Percentiles rank a stretch among this genome's conserved stretches.
These are phyloP conservation scores for Zasmidium cellare DNA, from an alignment of 2,329 filamentous ascomycete species.

Conservation along the genomic window DNA sequence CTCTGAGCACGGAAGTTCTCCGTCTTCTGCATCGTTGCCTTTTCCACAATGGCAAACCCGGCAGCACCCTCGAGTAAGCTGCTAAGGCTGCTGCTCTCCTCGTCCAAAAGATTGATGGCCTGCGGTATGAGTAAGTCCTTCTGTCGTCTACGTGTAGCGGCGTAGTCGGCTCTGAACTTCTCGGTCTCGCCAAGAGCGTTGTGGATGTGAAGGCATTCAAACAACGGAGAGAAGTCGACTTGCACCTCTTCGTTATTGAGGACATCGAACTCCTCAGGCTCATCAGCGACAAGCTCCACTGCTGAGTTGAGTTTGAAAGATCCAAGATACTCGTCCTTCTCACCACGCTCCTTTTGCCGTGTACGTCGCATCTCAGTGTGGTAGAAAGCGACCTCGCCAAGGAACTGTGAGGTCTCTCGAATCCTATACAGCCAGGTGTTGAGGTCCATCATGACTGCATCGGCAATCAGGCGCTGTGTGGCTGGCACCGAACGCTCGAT, in stretches of 20 bases:
- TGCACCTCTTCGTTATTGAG: conserved; percentile 93
- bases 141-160: conserved; percentile 84
- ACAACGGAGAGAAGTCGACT: conserved; percentile 90
- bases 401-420: conserved; percentile 90
- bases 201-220: conserved; percentile 95
- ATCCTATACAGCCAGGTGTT: conserved; percentile 97
- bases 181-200: conserved; percentile 91
- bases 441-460: conserved; percentile 93
- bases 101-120: conserved; percentile 73
- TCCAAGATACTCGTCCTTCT: conserved; percentile 70
- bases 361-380: conserved; percentile 86
- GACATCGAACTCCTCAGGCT: conserved; percentile 92
- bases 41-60: conserved; percentile 95
- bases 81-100: conserved; percentile 83
- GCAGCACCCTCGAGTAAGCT: conserved; percentile 90
- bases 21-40: conserved; percentile 83
- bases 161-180: conserved; percentile 86
- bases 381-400: conserved; percentile 95
- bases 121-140: conserved; percentile 85
- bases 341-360: conserved; percentile 78
- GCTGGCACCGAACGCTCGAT: conserved; percentile 94
- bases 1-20: conserved; percentile 78
- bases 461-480: conserved; percentile 88
- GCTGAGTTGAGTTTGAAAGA: conserved; percentile 93
- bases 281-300: conserved; percentile 92